Evolutionary conservation across 2,329 filamentous ascomycete species (phyloP).

Genomic region (Diaporthe sp.): DNA sequence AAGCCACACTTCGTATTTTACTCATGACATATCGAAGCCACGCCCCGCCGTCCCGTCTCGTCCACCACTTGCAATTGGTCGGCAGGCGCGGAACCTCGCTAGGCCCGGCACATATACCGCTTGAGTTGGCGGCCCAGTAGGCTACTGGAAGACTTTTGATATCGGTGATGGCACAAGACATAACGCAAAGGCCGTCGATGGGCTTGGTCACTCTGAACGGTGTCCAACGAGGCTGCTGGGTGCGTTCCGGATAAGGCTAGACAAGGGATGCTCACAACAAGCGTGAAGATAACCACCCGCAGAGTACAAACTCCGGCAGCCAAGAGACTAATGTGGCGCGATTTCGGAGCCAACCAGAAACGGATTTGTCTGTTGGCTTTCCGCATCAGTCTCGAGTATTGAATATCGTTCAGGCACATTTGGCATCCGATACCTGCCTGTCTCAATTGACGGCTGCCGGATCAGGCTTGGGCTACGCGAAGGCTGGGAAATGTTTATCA

Average conservation of each 20-base stretch:
- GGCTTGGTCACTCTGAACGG: neutral
- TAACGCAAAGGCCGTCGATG: neutral
- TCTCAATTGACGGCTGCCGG: neutral
- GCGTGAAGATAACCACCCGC: neutral
- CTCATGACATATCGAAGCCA: neutral
- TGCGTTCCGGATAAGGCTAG: slow-evolving; percentile 15
- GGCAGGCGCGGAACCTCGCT: neutral
- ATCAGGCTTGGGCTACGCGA: neutral
- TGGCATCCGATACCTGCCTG: neutral
- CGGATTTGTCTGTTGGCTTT: slow-evolving; percentile 1
- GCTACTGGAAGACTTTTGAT: neutral
- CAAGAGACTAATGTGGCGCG: slow-evolving; percentile 17
- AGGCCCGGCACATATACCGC: neutral
- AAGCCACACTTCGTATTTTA: slow-evolving; percentile 8
- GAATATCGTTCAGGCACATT: neutral
- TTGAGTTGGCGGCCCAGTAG: neutral
- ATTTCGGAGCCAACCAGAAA: neutral
- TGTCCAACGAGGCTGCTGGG: neutral
- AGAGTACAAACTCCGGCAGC: slow-evolving; percentile 11
- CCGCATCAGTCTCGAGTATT: neutral
- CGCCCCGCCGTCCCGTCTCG: neutral
- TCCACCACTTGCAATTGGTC: neutral
- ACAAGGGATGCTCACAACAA: neutral
- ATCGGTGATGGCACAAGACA: neutral
- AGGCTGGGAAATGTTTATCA: neutral